Conservation (phyloP, 2,329 filamentous ascomycete genomes). For the Stachybotrys elegans region DNA sequence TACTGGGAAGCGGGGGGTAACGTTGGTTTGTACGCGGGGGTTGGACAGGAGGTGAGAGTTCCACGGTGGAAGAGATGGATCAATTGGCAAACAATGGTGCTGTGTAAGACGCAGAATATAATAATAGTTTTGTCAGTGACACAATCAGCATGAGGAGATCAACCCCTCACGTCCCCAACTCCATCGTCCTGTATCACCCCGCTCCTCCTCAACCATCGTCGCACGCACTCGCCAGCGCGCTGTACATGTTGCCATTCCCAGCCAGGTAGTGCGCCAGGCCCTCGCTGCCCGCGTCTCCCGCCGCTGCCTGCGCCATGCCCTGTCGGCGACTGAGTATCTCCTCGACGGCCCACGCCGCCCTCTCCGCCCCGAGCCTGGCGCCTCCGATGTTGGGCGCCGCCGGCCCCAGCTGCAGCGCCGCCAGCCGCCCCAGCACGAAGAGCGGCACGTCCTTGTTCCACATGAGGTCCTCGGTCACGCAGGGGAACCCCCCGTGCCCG, state of each 20-base stretch:
- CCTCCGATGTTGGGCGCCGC: conserved; percentile 71
- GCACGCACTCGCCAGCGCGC: conserved; percentile 19
- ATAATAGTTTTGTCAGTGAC: no score
- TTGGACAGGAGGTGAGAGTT: no score
- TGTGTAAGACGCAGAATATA: no score
- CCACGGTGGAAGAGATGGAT: no score
- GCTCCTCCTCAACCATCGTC: no score
- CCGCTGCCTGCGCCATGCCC: conserved; percentile 4
- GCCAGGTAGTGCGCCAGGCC: conserved; percentile 24
- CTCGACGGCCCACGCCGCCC: conserved; percentile 66
- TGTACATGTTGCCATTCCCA: conserved; percentile 31
- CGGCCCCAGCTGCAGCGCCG: conserved; percentile 63
- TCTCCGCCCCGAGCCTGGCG: conserved; percentile 66
- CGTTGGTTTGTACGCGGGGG: no score
- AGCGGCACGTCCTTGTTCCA: conserved; percentile 70
- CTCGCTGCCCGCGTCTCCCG: conserved; percentile 6
- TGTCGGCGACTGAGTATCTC: conserved; percentile 35
- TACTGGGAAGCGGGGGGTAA: no score
- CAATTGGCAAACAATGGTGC: no score
- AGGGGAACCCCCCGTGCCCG: conserved; percentile 62
- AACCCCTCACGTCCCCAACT: no score
- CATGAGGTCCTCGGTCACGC: conserved; percentile 70
- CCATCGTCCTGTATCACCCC: no score
- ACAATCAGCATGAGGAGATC: no score
- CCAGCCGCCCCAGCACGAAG: conserved; percentile 65